Evolutionary conservation across 2,329 filamentous ascomycete genomes (phyloP).

Genomic region (Gremmenia infestans): DNA sequence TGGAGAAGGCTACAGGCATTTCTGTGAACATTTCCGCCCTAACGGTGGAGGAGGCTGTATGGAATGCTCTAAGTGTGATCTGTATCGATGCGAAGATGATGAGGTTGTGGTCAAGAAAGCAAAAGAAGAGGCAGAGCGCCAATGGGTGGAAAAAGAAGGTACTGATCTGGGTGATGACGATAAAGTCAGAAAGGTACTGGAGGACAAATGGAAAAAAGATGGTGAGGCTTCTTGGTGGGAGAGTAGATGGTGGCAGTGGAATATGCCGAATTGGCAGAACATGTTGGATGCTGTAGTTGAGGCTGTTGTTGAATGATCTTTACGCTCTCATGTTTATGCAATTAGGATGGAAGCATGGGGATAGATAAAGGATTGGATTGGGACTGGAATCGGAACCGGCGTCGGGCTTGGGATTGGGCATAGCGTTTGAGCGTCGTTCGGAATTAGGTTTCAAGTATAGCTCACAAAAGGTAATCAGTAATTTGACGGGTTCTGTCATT

Average conservation of each 20-base stretch:
- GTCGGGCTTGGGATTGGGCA: neutral
- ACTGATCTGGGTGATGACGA: conserved; percentile 50
- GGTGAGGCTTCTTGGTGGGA: conserved; percentile 21
- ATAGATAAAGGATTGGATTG: conserved; percentile 1
- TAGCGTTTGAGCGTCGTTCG: neutral
- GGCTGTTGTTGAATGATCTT: conserved; percentile 27
- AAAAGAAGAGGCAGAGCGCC: conserved; percentile 64
- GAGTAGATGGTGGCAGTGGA: conserved; percentile 21
- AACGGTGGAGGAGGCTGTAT: conserved; percentile 69
- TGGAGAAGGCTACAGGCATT: conserved; percentile 80
- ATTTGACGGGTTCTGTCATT: neutral
- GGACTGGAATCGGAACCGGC: neutral
- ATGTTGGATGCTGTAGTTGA: conserved; percentile 31
- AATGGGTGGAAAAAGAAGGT: conserved; percentile 64
- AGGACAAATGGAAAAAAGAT: conserved; percentile 40
- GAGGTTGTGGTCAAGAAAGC: conserved; percentile 64
- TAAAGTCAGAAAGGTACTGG: conserved; percentile 50
- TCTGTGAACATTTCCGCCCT: conserved; percentile 91
- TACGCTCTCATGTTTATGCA: conserved; percentile 11
- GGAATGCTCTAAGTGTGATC: conserved; percentile 76
- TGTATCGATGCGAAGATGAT: conserved; percentile 68
- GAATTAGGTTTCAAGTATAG: neutral
- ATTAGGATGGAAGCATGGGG: conserved; percentile 3
- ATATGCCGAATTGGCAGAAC: conserved; percentile 25
- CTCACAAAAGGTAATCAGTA: neutral